Conservation (phyloP, 345 rosid genomes). For the Boechera retrofracta region DNA sequence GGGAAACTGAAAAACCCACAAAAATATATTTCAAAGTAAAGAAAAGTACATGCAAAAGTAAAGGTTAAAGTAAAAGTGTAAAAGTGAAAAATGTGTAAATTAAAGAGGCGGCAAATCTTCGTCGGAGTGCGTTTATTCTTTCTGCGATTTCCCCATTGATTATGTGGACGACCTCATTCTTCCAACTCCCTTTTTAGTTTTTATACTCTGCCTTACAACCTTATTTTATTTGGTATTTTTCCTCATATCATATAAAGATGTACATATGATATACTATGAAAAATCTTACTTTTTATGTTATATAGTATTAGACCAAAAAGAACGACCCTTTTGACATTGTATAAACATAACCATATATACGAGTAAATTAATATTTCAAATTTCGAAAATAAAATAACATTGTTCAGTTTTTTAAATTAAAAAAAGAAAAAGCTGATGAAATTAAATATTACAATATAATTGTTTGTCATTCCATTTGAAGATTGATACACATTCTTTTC, state of each 20-base stretch:
- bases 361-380: too few relatives aligned
- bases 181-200: conserved; percentile 13
- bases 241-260: background rate
- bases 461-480: too few relatives aligned
- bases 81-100: conserved; percentile 13
- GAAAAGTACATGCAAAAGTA: conserved; percentile 40
- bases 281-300: too few relatives aligned
- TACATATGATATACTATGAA: too few relatives aligned
- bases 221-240: conserved; percentile 2
- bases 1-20: conserved; percentile 5
- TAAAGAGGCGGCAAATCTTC: conserved; percentile 49
- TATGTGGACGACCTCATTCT: conserved; percentile 47
- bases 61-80: conserved; percentile 39
- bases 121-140: conserved; percentile 60
- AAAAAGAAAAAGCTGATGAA: too few relatives aligned
- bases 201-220: background rate
- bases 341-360: too few relatives aligned
- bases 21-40: conserved; percentile 36
- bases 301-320: too few relatives aligned
- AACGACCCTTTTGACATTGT: too few relatives aligned
- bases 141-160: conserved; percentile 32
- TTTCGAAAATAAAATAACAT: too few relatives aligned
- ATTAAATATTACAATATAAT: too few relatives aligned
- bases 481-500: too few relatives aligned
- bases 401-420: too few relatives aligned